A percentile compares a stretch with the other conserved stretches of the same genome.
Evolutionary conservation across 108 stramenopile genomes (phyloP).

Genomic region (Nitzschia sp.): DNA sequence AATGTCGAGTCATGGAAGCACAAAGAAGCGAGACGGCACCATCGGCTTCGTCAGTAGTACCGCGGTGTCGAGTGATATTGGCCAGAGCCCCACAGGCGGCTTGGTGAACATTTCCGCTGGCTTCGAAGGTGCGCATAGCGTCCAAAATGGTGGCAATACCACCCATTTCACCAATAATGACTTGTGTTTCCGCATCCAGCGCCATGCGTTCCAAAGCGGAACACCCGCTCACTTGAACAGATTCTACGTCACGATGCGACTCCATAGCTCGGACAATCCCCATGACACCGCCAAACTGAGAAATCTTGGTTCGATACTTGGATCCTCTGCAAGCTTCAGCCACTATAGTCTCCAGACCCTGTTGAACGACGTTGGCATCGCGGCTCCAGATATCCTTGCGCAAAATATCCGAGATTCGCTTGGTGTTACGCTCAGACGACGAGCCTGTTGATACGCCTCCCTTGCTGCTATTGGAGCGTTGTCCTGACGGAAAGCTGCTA

Average conservation of each 20-base stretch:
- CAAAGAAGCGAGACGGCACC: slow-evolving; percentile 50
- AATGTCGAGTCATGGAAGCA: slow-evolving; percentile 53
- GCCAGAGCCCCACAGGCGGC: slow-evolving; percentile 62
- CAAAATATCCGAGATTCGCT: slow-evolving; percentile 32
- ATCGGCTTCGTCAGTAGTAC: slow-evolving; percentile 30
- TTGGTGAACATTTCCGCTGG: slow-evolving; percentile 49
- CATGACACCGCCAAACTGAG: slow-evolving; percentile 43
- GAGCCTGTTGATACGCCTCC: background rate
- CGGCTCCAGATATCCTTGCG: slow-evolving; percentile 49
- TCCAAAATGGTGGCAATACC: slow-evolving; percentile 53
- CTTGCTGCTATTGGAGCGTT: background rate
- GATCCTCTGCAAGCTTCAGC: slow-evolving; percentile 29
- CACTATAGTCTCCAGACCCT: slow-evolving; percentile 28
- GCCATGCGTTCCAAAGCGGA: slow-evolving; percentile 38
- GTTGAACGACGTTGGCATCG: slow-evolving; percentile 22
- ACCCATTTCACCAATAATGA: slow-evolving; percentile 42
- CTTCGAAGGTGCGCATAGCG: slow-evolving; percentile 53
- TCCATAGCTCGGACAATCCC: slow-evolving; percentile 48
- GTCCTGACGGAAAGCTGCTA: background rate
- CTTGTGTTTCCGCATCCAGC: slow-evolving; percentile 44
- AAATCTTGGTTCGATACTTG: slow-evolving; percentile 20
- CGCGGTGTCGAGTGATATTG: slow-evolving; percentile 42
- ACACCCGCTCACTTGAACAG: slow-evolving; percentile 38
- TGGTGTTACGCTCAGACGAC: slow-evolving; percentile 15
- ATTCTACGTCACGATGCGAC: slow-evolving; percentile 11